Conservation (phyloP, 805 yeast genomes). For the Pichia heedii region DNA sequence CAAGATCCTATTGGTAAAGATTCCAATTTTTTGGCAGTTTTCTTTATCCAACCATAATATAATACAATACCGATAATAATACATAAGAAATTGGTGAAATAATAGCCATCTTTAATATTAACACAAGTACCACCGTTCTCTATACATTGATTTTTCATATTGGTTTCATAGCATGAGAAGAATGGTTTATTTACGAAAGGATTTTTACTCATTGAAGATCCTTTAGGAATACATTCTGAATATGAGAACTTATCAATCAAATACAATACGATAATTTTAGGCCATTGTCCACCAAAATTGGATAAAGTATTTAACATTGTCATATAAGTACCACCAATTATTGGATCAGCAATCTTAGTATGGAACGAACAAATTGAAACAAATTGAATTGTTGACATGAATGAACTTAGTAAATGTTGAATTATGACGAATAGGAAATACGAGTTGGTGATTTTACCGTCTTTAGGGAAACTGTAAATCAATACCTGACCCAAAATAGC, state of each 20-base stretch:
- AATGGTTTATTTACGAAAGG: constrained; percentile 19
- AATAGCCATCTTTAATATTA: constrained; percentile 71
- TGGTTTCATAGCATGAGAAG: constrained; percentile 24
- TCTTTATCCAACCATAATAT: constrained; percentile 57
- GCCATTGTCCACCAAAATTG: constrained; percentile 98
- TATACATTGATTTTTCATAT: constrained; percentile 41
- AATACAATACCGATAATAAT: constrained; percentile 54
- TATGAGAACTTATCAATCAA: constrained; percentile 73
- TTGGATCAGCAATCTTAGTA: constrained; percentile 90
- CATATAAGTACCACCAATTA: constrained; percentile 97
- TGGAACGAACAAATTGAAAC: constrained; percentile 93
- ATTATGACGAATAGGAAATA: constrained; percentile 67
- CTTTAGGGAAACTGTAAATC: constrained; percentile 62
- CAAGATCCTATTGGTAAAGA: constrained; percentile 65
- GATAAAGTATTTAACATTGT: constrained; percentile 87
- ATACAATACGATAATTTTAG: constrained; percentile 67
- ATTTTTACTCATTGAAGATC: constrained; percentile 9
- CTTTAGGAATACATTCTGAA: constrained; percentile 41
- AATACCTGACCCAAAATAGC: constrained; percentile 69
- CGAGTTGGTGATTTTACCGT: constrained; percentile 35
- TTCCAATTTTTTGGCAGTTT: constrained; percentile 58
- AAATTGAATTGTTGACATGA: constrained; percentile 92
- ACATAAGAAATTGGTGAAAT: constrained; percentile 66
- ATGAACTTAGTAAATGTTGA: constrained; percentile 79
- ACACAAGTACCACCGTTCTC: constrained; percentile 47